Conservation (phyloP, 78 protist species). For the Diacronema lutheri region DNA sequence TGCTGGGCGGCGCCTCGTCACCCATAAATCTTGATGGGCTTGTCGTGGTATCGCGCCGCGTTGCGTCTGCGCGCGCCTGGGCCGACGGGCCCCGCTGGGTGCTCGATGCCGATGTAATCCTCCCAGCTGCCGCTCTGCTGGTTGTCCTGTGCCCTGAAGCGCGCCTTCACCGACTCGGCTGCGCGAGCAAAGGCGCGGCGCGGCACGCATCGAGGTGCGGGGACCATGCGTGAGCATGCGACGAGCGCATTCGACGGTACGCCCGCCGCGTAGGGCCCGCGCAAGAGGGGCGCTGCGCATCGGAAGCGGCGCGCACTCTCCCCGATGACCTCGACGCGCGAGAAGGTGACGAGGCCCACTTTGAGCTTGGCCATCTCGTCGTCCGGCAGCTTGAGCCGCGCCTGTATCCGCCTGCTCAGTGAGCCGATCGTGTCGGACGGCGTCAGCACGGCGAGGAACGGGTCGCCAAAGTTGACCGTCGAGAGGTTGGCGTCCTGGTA, state of each 20-base stretch:
- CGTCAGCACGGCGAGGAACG: background rate
- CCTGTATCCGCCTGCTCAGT: background rate
- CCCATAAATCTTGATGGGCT: constrained; percentile 8
- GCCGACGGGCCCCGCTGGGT: background rate
- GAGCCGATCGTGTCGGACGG: background rate
- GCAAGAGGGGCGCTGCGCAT: too few species aligned
- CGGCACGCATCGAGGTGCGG: too few species aligned
- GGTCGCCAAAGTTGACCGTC: constrained; percentile 20
- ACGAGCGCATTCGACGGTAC: too few species aligned
- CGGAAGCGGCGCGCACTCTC: background rate
- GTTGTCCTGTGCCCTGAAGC: constrained; percentile 10
- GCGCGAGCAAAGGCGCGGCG: background rate
- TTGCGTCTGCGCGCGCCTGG: background rate
- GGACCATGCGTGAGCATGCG: too few species aligned
- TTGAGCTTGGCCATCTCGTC: background rate
- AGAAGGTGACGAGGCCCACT: background rate
- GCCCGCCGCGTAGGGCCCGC: too few species aligned
- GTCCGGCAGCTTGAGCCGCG: background rate
- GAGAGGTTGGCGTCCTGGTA: background rate
- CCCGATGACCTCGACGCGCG: background rate
- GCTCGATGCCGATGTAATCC: constrained; percentile 11
- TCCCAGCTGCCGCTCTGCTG: background rate
- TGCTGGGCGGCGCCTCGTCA: too few species aligned
- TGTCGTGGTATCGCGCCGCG: background rate
- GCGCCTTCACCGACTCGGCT: background rate